Evolutionary conservation across 78 protist genomes (phyloP).

Genomic region (Isochrysis galbana): DNA sequence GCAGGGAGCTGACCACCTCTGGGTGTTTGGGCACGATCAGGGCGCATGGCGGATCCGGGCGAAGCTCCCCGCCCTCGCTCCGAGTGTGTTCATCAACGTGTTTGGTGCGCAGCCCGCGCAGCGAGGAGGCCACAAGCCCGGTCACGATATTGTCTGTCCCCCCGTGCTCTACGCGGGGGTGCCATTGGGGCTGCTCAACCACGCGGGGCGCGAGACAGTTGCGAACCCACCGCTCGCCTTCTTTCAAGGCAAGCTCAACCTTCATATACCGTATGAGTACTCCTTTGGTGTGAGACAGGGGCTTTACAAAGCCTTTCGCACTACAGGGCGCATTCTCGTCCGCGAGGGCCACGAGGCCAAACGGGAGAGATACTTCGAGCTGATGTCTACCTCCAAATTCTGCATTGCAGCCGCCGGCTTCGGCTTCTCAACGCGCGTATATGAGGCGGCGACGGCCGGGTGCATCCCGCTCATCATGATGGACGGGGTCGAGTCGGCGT

Average conservation of each 20-base stretch:
- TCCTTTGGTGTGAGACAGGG: constrained; percentile 4
- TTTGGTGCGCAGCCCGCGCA: not conserved
- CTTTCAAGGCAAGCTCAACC: not conserved
- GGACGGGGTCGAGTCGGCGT: constrained; percentile 6
- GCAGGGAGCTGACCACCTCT: not conserved
- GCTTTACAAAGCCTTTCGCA: not conserved
- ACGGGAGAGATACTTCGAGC: not conserved
- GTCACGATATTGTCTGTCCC: not conserved
- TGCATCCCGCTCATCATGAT: constrained; percentile 11
- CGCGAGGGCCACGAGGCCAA: constrained; percentile 8
- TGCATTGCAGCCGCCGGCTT: constrained; percentile 15
- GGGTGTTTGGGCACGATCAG: constrained; percentile 25
- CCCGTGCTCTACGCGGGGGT: not conserved
- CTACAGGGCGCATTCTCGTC: not conserved
- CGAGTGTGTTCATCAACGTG: not conserved
- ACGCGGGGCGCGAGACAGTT: not conserved
- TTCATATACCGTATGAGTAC: not conserved
- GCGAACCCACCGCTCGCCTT: not conserved
- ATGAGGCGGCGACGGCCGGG: not conserved
- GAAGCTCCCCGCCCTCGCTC: not conserved
- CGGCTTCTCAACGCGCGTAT: constrained; percentile 15
- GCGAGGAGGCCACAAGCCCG: not conserved
- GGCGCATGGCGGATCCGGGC: not conserved
- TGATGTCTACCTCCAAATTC: not conserved
- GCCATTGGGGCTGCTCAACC: not conserved